phyloP scores from a whole-genome alignment of 192 early-diverging fungal genomes.

The Piromyces sp. region DNA sequence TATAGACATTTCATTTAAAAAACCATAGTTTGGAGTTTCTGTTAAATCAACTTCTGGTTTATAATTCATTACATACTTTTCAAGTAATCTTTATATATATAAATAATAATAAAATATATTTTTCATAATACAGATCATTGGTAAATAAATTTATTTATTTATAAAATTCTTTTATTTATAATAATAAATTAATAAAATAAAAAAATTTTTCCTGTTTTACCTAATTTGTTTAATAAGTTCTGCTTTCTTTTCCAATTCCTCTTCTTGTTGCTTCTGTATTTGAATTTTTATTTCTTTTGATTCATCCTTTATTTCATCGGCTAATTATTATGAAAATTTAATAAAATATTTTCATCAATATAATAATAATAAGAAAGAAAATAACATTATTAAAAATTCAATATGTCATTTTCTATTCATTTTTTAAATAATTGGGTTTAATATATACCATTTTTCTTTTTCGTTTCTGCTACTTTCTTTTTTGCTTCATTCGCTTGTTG shows the following conservation, averaged over 20 bases:
- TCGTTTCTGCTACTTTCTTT: background rate
- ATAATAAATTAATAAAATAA: no score
- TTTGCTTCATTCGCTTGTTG: background rate
- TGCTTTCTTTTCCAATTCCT: background rate
- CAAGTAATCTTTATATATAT: background rate
- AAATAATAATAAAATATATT: no score
- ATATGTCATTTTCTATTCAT: no score
- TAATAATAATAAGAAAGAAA: no score
- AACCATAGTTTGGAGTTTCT: background rate
- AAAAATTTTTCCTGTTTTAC: background rate
- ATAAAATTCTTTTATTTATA: no score
- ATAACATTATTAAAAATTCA: no score
- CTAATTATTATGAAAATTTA: background rate
- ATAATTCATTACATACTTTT: background rate
- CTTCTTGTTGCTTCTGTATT: background rate
- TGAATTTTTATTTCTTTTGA: background rate
- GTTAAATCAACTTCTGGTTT: background rate
- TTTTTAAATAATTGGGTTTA: no score
- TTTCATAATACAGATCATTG: no score
- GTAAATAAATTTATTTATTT: no score
- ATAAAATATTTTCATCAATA: no score
- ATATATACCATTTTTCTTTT: background rate
- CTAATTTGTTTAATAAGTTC: background rate
- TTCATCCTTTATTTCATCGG: background rate
- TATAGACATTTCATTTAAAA: background rate